Percentiles rank a stretch among this genome's conserved stretches.
Conservation (phyloP, 106 monocot genomes). For the Dendrobium huoshanense region DNA sequence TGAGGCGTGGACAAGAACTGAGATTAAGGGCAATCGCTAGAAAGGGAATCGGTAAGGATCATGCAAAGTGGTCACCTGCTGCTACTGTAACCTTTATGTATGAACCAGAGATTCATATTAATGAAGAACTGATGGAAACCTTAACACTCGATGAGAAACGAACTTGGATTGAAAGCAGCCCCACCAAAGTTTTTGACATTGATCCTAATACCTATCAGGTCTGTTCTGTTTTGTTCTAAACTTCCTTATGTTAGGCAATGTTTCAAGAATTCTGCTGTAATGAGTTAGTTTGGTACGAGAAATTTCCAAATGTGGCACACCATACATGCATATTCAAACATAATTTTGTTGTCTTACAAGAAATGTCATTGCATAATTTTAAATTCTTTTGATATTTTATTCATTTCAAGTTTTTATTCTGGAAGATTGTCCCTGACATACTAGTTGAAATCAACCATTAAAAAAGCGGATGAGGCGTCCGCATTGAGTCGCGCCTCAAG, state of each 20-base stretch:
- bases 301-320: neutral
- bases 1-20: slow-evolving; percentile 92
- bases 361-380: neutral
- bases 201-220: slow-evolving; percentile 81
- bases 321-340: neutral
- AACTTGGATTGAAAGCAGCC: slow-evolving; percentile 85
- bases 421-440: neutral
- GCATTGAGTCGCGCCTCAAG: too few relatives aligned
- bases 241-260: neutral
- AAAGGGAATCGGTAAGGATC: slow-evolving; percentile 98
- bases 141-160: slow-evolving; percentile 64
- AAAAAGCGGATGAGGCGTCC: too few relatives aligned
- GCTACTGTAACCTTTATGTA: slow-evolving; percentile 98
- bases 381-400: neutral
- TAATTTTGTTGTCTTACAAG: neutral
- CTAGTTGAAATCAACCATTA: neutral
- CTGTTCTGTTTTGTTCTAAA: slow-evolving; percentile 8
- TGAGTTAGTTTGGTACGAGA: neutral
- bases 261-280: neutral
- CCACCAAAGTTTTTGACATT: slow-evolving; percentile 86
- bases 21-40: slow-evolving; percentile 90
- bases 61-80: slow-evolving; percentile 97
- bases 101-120: slow-evolving; percentile 93
- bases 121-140: slow-evolving; percentile 91
- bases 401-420: neutral